Base-by-base conservation (phyloP, 2,329 filamentous ascomycete species). In the Aspergillus glaucus region DNA sequence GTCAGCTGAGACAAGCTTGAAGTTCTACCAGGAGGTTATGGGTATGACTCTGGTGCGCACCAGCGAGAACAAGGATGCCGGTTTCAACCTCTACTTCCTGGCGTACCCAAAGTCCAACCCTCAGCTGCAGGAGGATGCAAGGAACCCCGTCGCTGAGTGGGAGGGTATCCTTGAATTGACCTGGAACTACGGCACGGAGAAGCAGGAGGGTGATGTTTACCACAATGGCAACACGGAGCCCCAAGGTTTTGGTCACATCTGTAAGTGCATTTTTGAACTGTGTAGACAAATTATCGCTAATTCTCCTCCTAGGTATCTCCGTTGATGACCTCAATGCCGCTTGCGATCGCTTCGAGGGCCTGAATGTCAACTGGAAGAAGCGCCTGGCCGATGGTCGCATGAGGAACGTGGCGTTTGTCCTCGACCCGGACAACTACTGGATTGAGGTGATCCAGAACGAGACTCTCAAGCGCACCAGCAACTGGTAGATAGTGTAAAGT, bases 171-270 rank as follows among this genome's bases (percentile, higher is more conserved):
- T 97, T 4, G 92, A 97, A 73, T 72, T 97, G 55, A 96, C 92
- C 8, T 95, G 87, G 86, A 85, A 85, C 61, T 82, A 84, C 54
- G 81, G 81, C 26, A 76, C 74, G 0, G 92, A 97, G 73, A 93
- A 92, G 65, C 63, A 75, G 51, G 87, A 97, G 54, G 80, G 84
- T 49, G 74, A 74, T 55, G 93, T 95, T 65, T 98, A 98, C 67
- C 92, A 98, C 71, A 85, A 95, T 60, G 93, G 93, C 34, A 98
- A 98, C 68, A 77, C 84, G 39, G 77, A 95, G 67, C 92, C 92
- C 0, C 90, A 96, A 68, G 93, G 93, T 1, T 97, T 96, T 57
- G 91, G 92, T 0, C 91, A 96, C 63, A 90, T 96, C 53, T 94
- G 89, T 86, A 69, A 73, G 81, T 76, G 34, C 30, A 39, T 47